phyloP scores from a whole-genome alignment of 2,329 filamentous ascomycete species.

The Phialocephala sp. region DNA sequence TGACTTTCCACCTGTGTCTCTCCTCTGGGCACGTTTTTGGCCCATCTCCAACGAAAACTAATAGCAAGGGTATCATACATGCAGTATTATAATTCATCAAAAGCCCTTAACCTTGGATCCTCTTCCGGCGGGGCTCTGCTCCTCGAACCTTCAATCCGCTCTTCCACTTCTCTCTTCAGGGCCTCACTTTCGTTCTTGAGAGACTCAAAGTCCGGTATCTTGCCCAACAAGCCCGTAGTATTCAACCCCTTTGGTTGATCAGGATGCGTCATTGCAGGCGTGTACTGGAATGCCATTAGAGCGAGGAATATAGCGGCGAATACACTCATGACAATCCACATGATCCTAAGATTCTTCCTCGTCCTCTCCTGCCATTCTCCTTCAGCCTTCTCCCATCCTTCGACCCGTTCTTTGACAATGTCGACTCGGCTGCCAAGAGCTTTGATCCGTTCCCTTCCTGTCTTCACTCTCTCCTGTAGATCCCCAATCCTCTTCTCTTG shows the following conservation, averaged over 20 bases:
- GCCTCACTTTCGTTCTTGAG: constrained; percentile 30
- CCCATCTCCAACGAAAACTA: background rate
- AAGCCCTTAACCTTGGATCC: constrained; percentile 39
- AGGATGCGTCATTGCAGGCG: constrained; percentile 23
- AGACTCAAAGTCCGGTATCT: constrained; percentile 31
- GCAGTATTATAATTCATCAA: constrained; percentile 41
- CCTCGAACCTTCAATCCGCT: constrained; percentile 7
- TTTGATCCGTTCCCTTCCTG: constrained; percentile 64
- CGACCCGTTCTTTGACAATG: constrained; percentile 65
- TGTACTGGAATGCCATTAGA: constrained; percentile 47
- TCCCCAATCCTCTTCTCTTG: constrained; percentile 68
- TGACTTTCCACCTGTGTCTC: background rate
- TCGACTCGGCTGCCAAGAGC: constrained; percentile 68
- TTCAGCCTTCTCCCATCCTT: constrained; percentile 71
- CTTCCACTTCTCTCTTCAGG: constrained; percentile 20
- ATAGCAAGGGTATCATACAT: constrained; percentile 4
- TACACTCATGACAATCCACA: constrained; percentile 65
- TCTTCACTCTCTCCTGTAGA: constrained; percentile 65
- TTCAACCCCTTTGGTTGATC: constrained; percentile 28
- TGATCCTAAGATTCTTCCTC: constrained; percentile 63
- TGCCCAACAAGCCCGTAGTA: constrained; percentile 24
- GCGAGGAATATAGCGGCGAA: constrained; percentile 52
- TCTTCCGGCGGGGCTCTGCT: constrained; percentile 28
- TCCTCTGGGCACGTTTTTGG: background rate
- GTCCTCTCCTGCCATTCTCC: constrained; percentile 71